These are phyloP conservation scores for Borovskyia barvae DNA, from an alignment of 208 protist species.

Conservation along the genomic window DNA sequence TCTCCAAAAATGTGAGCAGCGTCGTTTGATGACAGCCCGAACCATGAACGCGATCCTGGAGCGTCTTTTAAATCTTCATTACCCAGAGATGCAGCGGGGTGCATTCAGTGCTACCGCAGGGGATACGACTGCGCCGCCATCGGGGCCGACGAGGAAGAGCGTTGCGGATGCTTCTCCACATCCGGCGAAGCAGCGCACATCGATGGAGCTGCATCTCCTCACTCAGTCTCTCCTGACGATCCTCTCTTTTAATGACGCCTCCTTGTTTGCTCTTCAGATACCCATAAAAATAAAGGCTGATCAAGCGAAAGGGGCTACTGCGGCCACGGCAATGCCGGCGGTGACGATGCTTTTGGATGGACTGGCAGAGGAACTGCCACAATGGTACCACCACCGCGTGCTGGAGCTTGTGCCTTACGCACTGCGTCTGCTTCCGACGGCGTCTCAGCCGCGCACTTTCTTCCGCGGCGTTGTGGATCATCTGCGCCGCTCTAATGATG, in stretches of 20 bases:
- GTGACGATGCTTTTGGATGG: conserved; percentile 8
- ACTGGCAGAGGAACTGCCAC: conserved; percentile 15
- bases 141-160: neutral
- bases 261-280: conserved; percentile 11
- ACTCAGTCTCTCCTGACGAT: conserved; percentile 11
- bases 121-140: neutral
- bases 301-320: neutral
- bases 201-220: conserved; percentile 19
- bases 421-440: conserved; percentile 36
- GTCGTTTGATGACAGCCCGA: conserved; percentile 52
- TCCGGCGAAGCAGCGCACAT: neutral
- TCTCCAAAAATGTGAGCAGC: conserved; percentile 60
- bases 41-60: conserved; percentile 49
- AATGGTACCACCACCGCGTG: conserved; percentile 31
- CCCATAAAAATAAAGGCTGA: neutral
- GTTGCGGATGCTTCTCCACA: neutral
- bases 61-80: conserved; percentile 46
- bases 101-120: neutral
- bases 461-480: conserved; percentile 44
- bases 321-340: neutral
- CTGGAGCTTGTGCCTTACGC: conserved; percentile 34
- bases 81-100: conserved; percentile 7
- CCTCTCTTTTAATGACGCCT: conserved; percentile 19
- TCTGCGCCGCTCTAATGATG: conserved; percentile 47
- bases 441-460: conserved; percentile 34